Evolutionary conservation across 148 eudicot genomes (phyloP).

Genomic region (Hydrangea macrophylla): DNA sequence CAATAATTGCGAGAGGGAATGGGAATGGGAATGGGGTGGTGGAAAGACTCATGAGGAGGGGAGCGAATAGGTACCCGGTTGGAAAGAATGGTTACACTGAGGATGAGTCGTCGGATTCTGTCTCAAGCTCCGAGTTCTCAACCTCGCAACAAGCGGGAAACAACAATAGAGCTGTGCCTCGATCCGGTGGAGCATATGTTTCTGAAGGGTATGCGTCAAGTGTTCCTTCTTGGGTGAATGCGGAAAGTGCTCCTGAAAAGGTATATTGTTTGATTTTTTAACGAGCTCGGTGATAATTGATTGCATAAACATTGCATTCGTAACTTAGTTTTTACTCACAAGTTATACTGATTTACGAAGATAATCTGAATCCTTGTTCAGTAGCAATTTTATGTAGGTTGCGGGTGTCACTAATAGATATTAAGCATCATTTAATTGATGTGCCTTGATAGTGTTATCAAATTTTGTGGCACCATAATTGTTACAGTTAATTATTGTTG

Average conservation of each 20-base stretch:
- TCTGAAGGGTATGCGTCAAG: constrained; percentile 54
- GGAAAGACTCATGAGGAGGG: constrained; percentile 38
- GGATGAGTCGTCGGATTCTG: constrained; percentile 69
- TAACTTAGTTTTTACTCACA: background rate
- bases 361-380: background rate
- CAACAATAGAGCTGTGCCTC: constrained; percentile 33
- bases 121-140: constrained; percentile 65
- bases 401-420: background rate
- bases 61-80: constrained; percentile 41
- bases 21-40: constrained; percentile 28
- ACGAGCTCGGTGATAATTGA: background rate
- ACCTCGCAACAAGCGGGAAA: constrained; percentile 45
- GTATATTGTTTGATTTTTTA: constrained; percentile 26
- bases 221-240: constrained; percentile 40
- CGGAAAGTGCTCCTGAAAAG: constrained; percentile 28
- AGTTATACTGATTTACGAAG: background rate
- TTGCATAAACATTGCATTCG: background rate
- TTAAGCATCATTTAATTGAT: background rate
- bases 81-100: constrained; percentile 37
- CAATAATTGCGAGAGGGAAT: constrained; percentile 38
- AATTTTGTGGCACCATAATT: background rate
- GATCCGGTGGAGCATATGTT: constrained; percentile 22
- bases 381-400: background rate
- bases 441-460: background rate
- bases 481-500: too few relatives aligned